Evolutionary conservation across 208 protist genomes (phyloP), one percentile per base, ranked within the genome.

Genomic region (Naegleria lovaniensis): DNA sequence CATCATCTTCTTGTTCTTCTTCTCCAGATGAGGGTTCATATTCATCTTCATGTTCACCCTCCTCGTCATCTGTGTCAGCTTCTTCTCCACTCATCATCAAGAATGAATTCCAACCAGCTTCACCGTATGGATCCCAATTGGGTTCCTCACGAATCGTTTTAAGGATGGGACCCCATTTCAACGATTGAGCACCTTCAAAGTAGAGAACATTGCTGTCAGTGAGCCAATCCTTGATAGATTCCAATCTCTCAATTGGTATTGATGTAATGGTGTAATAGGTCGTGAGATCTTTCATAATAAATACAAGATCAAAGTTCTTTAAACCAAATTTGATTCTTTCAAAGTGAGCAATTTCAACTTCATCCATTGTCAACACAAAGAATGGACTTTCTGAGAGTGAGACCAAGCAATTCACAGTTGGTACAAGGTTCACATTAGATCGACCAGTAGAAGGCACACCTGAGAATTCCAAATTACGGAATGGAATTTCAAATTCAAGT

Each of bases 261-360:
- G n/a, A 33, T 15, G 15, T 58, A 7, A 90, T 79, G 16, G 15
- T 58, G 16, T n/a, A 16, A n/a, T 48, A 36, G 11, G 39, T 85
- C 0, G 38, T 41, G 33, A 98, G 99, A 93, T 99, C 97, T 93
- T 99, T 99, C 89, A 97, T 96, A n/a, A 99, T 96, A 85, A 99
- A 95, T 11, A 98, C 95, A 91, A 99, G 96, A 94, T 99, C 98
- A 94, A 99, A 99, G 55, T 98, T 99, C 33, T 95, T 96, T 48
- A 92, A 95, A 75, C 93, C 94, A 0, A 96, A 93, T 67, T 96
- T 92, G 25, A 98, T 95, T 67, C 98, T 96, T 93, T 99, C 98
- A n/a, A 99, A 94, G 43, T 97, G 95, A 33, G 97, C 97, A 15
- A 98, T 94, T 94, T 99, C 97, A 39, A 99, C 94, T 84, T 99